phyloP scores from a whole-genome alignment of 805 yeast species.

The Dipodascus geniculatus region DNA sequence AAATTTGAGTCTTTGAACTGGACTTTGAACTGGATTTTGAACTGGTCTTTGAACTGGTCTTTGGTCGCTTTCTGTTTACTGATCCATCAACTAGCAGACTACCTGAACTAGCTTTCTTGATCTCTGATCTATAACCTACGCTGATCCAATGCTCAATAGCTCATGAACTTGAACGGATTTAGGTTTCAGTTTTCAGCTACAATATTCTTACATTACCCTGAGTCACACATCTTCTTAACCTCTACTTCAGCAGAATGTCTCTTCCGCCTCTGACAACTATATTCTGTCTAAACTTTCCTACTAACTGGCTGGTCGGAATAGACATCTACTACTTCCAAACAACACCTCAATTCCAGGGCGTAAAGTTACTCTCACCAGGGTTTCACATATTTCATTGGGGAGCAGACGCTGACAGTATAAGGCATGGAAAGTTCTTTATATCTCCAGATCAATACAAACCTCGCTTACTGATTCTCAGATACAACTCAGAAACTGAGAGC shows the following conservation, averaged over 20 bases:
- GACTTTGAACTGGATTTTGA: no score
- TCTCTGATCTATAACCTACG: no score
- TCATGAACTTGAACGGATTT: no score
- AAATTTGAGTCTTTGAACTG: no score
- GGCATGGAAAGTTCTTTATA: conserved; percentile 28
- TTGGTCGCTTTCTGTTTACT: no score
- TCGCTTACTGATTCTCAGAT: conserved; percentile 23
- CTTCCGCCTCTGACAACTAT: conserved; percentile 17
- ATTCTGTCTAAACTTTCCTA: conserved; percentile 24
- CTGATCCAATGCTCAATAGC: no score
- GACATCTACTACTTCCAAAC: conserved; percentile 39
- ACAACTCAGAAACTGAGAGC: conserved; percentile 28
- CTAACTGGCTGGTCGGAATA: conserved; percentile 33
- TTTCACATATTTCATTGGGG: conserved; percentile 46
- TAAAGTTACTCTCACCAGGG: conserved; percentile 40
- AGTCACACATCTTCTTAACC: neutral
- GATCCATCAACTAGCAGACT: no score
- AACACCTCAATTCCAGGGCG: conserved; percentile 33
- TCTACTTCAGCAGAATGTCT: conserved; percentile 3
- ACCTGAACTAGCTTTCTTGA: no score
- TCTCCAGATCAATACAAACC: conserved; percentile 24
- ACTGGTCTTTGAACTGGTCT: no score
- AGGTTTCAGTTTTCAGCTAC: neutral
- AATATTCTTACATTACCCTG: neutral
- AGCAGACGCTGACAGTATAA: conserved; percentile 25